Percentiles rank a stretch among this genome's conserved stretches.
phyloP scores from a whole-genome alignment of 495 filamentous ascomycete species.

The Annulohypoxylon bovei region DNA sequence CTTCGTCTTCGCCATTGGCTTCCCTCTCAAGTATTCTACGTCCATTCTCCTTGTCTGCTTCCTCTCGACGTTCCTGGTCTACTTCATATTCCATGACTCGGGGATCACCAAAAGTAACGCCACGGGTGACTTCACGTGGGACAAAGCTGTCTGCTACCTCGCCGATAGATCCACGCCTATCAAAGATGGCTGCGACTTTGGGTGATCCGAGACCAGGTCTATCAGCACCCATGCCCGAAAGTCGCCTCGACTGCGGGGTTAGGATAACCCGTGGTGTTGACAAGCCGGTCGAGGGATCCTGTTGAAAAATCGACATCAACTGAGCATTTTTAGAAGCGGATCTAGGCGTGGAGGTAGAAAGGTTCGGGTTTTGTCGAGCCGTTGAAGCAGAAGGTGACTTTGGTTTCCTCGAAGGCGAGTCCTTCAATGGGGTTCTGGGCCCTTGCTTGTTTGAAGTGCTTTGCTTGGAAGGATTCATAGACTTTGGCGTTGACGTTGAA shows the following conservation, averaged over 20 bases:
- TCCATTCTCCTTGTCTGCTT: conserved; percentile 69
- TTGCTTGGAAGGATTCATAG: conserved; percentile 61
- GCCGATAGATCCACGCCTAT: conserved; percentile 75
- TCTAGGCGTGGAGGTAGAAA: conserved; percentile 29
- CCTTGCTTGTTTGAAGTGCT: conserved; percentile 61
- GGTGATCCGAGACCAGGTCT: conserved; percentile 82
- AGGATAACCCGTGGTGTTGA: conserved; percentile 71
- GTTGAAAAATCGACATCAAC: conserved; percentile 64
- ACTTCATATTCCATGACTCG: conserved; percentile 72
- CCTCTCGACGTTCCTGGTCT: conserved; percentile 72
- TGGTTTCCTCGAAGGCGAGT: conserved; percentile 53
- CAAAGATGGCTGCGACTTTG: conserved; percentile 75
- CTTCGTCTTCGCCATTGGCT: conserved; percentile 57
- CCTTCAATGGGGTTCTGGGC: conserved; percentile 64
- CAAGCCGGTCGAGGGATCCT: conserved; percentile 64
- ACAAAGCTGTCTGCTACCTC: conserved; percentile 71
- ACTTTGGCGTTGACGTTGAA: conserved; percentile 56
- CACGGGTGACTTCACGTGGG: conserved; percentile 52
- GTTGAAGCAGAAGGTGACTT: conserved; percentile 45
- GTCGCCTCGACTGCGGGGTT: conserved; percentile 68
- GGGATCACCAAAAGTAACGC: conserved; percentile 74
- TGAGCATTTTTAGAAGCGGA: conserved; percentile 36
- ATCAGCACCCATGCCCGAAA: conserved; percentile 80
- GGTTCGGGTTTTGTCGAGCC: not conserved
- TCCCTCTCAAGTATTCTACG: conserved; percentile 63